Conservation (phyloP, 805 yeast species). For the Priceomyces haplophilus region DNA sequence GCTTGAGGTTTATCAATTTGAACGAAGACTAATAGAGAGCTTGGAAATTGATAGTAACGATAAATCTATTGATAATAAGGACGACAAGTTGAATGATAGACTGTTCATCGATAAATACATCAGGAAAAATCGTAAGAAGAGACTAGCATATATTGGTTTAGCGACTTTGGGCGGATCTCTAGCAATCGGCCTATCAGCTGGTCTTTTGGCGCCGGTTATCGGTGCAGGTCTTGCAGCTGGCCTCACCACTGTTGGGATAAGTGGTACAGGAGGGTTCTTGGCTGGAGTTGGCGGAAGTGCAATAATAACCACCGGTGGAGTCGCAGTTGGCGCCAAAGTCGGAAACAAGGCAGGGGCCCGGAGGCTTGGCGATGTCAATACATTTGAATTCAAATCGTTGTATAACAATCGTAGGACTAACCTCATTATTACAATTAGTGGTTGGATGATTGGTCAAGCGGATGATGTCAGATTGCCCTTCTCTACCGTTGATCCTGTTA, state of each 20-base stretch:
- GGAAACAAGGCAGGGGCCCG: conserved; percentile 82
- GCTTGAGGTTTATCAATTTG: conserved; percentile 84
- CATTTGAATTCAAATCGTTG: conserved; percentile 90
- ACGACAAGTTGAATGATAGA: conserved; percentile 76
- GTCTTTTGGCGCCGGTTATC: conserved; percentile 92
- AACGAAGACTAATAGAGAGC: conserved; percentile 84
- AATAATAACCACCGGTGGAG: conserved; percentile 86
- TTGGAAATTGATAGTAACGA: conserved; percentile 69
- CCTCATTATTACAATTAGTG: conserved; percentile 83
- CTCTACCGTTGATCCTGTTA: conserved; percentile 93
- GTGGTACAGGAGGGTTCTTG: conserved; percentile 88
- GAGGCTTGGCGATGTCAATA: conserved; percentile 87
- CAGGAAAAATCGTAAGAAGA: conserved; percentile 60
- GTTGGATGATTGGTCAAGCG: conserved; percentile 94
- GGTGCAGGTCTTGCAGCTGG: conserved; percentile 99
- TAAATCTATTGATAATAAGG: conserved; percentile 55
- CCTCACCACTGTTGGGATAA: conserved; percentile 86
- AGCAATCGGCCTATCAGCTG: conserved; percentile 92
- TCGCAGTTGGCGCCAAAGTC: conserved; percentile 84
- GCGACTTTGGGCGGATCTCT: conserved; percentile 96
- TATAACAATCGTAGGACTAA: conserved; percentile 89
- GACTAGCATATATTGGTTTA: conserved; percentile 83
- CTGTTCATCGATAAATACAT: conserved; percentile 68
- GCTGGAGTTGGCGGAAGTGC: conserved; percentile 98
- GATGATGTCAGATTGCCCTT: conserved; percentile 97